Base-by-base conservation (phyloP, 306 rosid species). In the Arachis stenosperma region DNA sequence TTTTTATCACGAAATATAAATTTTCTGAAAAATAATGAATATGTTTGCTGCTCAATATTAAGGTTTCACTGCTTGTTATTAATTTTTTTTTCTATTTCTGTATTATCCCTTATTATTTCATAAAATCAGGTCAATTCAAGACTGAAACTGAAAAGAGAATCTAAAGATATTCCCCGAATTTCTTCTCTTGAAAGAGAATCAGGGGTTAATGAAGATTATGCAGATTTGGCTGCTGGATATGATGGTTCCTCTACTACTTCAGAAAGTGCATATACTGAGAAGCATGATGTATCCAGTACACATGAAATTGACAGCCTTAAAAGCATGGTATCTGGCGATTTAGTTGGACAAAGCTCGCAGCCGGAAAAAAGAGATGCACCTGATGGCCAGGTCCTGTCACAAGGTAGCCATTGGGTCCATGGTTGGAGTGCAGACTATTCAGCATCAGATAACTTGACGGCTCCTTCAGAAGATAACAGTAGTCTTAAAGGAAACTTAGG, bases 231-330 rank as follows among this genome's bases (percentile, higher is more conserved):
- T 72, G 86, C 71, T 76, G 99, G 96, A 61, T 86, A 86, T 81
- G 98, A 91, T 66, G 96, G 86, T 70, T 95, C 99, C 47, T 95
- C 99, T 68, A 85, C 82, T 81, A 87, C 98, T 73, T 95, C 99
- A 75, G 99, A 72, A 80, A 90, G 97, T 74, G 51, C 88, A 74
- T 90, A 87, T 79, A 86, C 90, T 63, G 99, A 94, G 75, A 94
- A 94, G 85, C 89, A 89, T 82, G 96, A 91, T 61, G 74, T 83
- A 36, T 87, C 86, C 80, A 83, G 88, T 70, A 74, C 68, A 40
- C 89, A 87, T 69, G 97, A 90, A 82, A 76, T 82, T 78, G 98
- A 93, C 69, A 86, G 96, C 75, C 84, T 89, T 81, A 90, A 93
- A 85, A 86, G 96, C 76, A 55, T 85, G 52, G 50, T 73, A 61